phyloP scores from a whole-genome alignment of 441 rosid genomes.

The Eutrema salsugineum region DNA sequence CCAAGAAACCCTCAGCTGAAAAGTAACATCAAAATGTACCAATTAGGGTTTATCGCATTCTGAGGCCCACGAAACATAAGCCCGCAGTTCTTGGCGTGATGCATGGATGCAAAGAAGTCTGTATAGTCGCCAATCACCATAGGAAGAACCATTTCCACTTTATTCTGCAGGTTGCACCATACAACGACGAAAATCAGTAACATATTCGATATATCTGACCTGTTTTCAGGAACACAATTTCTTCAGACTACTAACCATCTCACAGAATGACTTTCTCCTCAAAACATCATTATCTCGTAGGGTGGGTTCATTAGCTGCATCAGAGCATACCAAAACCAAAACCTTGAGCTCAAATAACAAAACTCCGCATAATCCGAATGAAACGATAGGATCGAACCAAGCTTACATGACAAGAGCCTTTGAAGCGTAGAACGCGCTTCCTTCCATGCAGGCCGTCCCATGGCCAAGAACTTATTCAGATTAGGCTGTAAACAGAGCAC shows the following conservation, averaged over 20 bases:
- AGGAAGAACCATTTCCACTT: constrained; percentile 88
- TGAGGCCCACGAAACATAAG: constrained; percentile 84
- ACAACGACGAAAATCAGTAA: not conserved
- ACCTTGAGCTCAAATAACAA: not conserved
- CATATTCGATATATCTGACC: not conserved
- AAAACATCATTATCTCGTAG: constrained; percentile 66
- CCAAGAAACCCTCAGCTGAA: constrained; percentile 1
- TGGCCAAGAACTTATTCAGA: constrained; percentile 73
- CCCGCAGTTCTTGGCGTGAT: constrained; percentile 93
- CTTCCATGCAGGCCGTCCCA: constrained; percentile 95
- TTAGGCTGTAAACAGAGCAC: constrained; percentile 57
- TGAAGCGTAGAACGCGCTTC: constrained; percentile 91
- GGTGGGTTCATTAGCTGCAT: constrained; percentile 57
- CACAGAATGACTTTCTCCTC: constrained; percentile 57
- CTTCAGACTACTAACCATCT: constrained; percentile 47
- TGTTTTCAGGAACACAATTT: not conserved
- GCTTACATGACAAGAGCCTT: constrained; percentile 65
- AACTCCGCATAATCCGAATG: not conserved
- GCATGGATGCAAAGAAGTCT: constrained; percentile 90
- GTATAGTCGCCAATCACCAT: constrained; percentile 86
- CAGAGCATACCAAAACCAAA: constrained; percentile 22
- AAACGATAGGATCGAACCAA: not conserved
- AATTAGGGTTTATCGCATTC: constrained; percentile 66
- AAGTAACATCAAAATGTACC: constrained; percentile 56
- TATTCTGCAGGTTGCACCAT: constrained; percentile 37